Base-by-base conservation (phyloP, 768 basidiomycete genomes). In the Kwoniella pini region DNA sequence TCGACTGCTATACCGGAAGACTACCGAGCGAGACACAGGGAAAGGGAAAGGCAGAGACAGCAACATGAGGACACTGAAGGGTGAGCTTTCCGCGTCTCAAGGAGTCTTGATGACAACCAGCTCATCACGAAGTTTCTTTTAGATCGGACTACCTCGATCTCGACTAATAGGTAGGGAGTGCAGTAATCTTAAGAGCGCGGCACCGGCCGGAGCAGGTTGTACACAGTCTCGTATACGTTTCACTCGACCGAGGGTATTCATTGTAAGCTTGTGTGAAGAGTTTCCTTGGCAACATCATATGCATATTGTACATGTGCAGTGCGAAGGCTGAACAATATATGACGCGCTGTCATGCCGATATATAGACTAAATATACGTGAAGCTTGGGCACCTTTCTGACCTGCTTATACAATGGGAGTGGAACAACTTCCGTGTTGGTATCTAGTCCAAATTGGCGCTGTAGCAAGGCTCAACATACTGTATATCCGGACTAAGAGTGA, bases 1-100 rank as follows among this genome's bases (percentile, higher is more conserved):
- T 65, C 68, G 26, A 60, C 64, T 22, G 68, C 60, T 27, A 74
- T 74, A 7, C 72, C 72, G 1, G 64, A 58, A 30, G 70, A 74
- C 11, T 74, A 74, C 42, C 43, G 70, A 28, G 66, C 53, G 19
- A 49, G 70, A 24, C 72, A 74, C 63, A 31, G 68, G 33, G 58
- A 60, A 17, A 22, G 50, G n/a, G 65, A 62, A 65, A 67, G 57
- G 49, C 26, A 53, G 36, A 51, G 57, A 22, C 48, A 56, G 38
- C 48, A 43, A 28, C 36, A 60, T n/a, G 30, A 64, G 28, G 66
- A 65, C 22, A 39, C 31, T 26, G 22, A 22, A n/a, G 51, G 26
- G 50, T 57, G 54, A 48, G 60, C 31, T 11, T 42, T 17, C n/a
- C 15, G 24, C 17, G 4, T n/a, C n/a, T n/a, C n/a, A n/a, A n/a